phyloP scores from a whole-genome alignment of 2,329 filamentous ascomycete species.

The Colletotrichum magnum region DNA sequence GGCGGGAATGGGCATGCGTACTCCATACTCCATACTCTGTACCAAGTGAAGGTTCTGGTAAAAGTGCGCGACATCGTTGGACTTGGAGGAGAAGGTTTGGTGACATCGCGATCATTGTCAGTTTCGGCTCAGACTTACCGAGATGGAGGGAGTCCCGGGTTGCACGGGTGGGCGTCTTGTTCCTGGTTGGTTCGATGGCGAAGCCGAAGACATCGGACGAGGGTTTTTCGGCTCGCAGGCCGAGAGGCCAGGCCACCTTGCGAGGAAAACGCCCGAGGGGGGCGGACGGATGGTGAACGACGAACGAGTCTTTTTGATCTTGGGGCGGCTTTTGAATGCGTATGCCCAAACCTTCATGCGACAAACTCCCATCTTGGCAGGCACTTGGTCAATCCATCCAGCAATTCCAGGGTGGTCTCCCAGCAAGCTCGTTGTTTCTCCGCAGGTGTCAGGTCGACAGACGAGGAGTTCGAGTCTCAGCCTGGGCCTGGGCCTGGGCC shows the following conservation, averaged over 20 bases:
- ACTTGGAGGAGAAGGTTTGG: conserved; percentile 9
- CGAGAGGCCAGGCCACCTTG: no score
- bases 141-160: conserved; percentile 10
- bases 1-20: not conserved
- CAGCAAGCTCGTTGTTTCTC: not conserved
- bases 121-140: conserved; percentile 22
- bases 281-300: no score
- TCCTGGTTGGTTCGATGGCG: conserved; percentile 1
- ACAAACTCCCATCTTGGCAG: no score
- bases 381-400: no score
- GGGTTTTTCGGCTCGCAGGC: not conserved
- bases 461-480: not conserved
- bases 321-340: no score
- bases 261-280: no score
- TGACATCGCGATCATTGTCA: conserved; percentile 18
- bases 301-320: no score
- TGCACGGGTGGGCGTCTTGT: not conserved
- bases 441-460: not conserved
- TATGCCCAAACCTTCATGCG: no score
- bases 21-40: no score
- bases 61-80: not conserved
- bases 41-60: not conserved
- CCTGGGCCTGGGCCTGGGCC: no score
- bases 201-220: conserved; percentile 3
- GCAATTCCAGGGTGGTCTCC: not conserved